Conservation (phyloP, 257 asterid genomes). For the Plectranthus barbatus region DNA sequence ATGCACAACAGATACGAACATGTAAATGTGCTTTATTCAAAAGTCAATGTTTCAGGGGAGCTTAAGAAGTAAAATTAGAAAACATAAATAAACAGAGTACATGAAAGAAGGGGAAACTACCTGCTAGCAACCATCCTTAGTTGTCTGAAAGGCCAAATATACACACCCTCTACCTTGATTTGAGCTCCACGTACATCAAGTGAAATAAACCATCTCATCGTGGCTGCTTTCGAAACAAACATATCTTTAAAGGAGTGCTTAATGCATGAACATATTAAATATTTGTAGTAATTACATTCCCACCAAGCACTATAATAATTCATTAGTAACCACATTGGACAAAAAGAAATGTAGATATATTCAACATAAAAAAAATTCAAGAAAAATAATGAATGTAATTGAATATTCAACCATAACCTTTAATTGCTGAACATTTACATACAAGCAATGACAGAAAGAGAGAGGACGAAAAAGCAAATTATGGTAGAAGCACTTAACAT, state of each 20-base stretch:
- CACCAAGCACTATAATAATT: neutral
- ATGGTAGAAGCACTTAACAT: too few relatives aligned
- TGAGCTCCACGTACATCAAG: slow-evolving; percentile 52
- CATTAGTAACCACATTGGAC: neutral
- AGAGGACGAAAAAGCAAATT: too few relatives aligned
- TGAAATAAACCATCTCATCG: neutral
- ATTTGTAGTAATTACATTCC: neutral
- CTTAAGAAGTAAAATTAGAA: neutral
- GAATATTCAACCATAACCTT: slow-evolving; percentile 24
- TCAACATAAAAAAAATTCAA: neutral
- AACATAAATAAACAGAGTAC: neutral
- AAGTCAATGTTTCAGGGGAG: too few relatives aligned
- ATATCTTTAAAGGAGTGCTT: neutral
- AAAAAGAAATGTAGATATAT: neutral
- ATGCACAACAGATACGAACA: neutral
- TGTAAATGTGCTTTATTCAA: too few relatives aligned
- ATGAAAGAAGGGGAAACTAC: slow-evolving; percentile 29
- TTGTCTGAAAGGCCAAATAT: slow-evolving; percentile 99
- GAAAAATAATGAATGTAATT: slow-evolving; percentile 2
- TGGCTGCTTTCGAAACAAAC: neutral
- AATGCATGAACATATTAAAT: neutral
- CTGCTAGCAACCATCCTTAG: slow-evolving; percentile 91
- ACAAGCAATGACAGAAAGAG: too few relatives aligned
- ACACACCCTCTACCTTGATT: slow-evolving; percentile 91
- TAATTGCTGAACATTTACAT: too few relatives aligned